Evolutionary conservation across 768 basidiomycete species (phyloP), one percentile per base, ranked within the genome.

Genomic region (Pilatotrama ljubarskyi): DNA sequence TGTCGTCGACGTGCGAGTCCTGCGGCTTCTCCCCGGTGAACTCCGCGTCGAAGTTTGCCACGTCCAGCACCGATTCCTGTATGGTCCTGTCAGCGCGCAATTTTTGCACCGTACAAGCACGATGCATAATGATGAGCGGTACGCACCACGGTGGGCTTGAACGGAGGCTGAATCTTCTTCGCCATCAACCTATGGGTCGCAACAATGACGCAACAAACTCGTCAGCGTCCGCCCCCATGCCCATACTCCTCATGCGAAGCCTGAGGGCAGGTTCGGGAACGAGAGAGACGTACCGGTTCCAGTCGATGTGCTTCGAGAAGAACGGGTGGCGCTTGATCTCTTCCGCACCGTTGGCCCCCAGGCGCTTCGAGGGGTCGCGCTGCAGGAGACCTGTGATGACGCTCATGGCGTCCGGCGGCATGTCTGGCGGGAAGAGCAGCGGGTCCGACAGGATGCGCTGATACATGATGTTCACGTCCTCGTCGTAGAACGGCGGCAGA

Each of bases 391-490:
- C 92, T 0, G 83, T 85, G 80, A 99, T 91, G 47, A 99, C 86
- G 58, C 90, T 90, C 67, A 87, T 82, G 1, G 97, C 96, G 70
- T 99, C 96, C 0, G 84, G 75, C 1, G 88, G 80, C 77, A 98
- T 90, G 67, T 98, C 95, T 11, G 86, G 78, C 8, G 92, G 91
- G 82, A 99, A 98, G 37, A 90, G 81, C 37, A 99, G 84, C 1
- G 95, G 96, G 69, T 99, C 96, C 24, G 87, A 83, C 24, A 98
- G 82, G 70, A 98, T 98, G 59, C 95, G 88, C 73, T 95, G 91
- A 72, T 96, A 95, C 95, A 95, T 97, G 42, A 91, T 90, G 77
- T 96, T 95, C 42, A 96, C 95, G 73, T 98, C 97, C 73, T 99
- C 96, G 68, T 98, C 95, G 73, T 98, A 99, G 82, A 97, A 98